phyloP scores from a whole-genome alignment of 2,329 filamentous ascomycete genomes.

The Cylindrodendrum hubeiense region DNA sequence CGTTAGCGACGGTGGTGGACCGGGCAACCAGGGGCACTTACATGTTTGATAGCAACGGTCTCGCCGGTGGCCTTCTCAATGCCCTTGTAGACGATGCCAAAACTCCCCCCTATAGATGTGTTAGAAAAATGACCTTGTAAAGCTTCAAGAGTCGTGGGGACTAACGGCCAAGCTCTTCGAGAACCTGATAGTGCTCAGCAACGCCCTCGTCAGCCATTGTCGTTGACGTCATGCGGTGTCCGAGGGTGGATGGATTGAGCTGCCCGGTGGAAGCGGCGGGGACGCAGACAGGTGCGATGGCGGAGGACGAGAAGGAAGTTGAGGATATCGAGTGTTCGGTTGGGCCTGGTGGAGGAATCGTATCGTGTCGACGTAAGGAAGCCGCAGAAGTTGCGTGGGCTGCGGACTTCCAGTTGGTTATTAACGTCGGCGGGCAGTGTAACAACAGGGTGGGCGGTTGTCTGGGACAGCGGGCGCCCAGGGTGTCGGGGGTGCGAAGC shows the following conservation, averaged over 20 bases:
- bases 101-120: conserved; percentile 82
- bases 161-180: conserved; percentile 96
- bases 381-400: not conserved
- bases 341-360: not conserved
- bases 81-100: conserved; percentile 96
- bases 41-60: conserved; percentile 96
- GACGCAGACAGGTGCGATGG: conserved; percentile 20
- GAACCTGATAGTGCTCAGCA: conserved; percentile 90
- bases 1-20: conserved; percentile 31
- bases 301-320: conserved; percentile 2
- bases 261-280: conserved; percentile 13
- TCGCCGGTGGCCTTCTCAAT: conserved; percentile 92
- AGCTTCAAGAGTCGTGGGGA: conserved; percentile 40
- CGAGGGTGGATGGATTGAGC: conserved; percentile 23
- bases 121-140: conserved; percentile 19
- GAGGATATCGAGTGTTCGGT: not conserved
- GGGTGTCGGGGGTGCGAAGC: conserved; percentile 45
- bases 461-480: conserved; percentile 50
- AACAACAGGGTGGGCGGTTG: conserved; percentile 44
- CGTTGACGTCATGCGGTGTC: conserved; percentile 42
- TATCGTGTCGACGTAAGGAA: not conserved
- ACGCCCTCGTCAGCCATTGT: conserved; percentile 74
- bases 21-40: conserved; percentile 59
- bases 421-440: conserved; percentile 25
- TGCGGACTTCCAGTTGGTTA: conserved; percentile 26